phyloP scores from a whole-genome alignment of 257 asterid genomes.

The Lycium ferocissimum region DNA sequence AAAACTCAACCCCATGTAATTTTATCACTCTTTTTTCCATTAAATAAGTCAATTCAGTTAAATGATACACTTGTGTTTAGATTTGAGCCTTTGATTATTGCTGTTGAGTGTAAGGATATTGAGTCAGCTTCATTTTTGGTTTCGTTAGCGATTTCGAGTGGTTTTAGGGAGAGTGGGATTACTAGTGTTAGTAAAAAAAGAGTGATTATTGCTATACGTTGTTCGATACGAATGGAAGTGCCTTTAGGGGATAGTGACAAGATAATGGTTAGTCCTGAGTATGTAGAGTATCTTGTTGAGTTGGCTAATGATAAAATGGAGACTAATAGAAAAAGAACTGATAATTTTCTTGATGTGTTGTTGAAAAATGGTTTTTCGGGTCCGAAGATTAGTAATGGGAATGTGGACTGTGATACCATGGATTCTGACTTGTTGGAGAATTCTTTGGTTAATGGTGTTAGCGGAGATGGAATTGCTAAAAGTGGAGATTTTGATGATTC shows the following conservation, averaged over 20 bases:
- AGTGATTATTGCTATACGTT: slow-evolving; percentile 74
- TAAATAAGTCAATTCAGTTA: neutral
- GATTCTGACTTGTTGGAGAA: too few species aligned
- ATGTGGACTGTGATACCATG: slow-evolving; percentile 31
- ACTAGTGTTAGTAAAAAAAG: slow-evolving; percentile 79
- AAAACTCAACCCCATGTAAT: slow-evolving; percentile 57
- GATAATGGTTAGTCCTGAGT: slow-evolving; percentile 74
- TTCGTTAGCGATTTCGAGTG: slow-evolving; percentile 76
- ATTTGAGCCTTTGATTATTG: slow-evolving; percentile 91
- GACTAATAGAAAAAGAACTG: slow-evolving; percentile 74
- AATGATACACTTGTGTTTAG: slow-evolving; percentile 59
- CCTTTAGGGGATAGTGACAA: slow-evolving; percentile 69
- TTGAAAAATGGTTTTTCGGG: slow-evolving; percentile 56
- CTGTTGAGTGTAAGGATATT: slow-evolving; percentile 76
- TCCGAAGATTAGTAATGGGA: slow-evolving; percentile 21
- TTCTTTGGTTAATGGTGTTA: slow-evolving; percentile 41
- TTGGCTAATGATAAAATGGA: slow-evolving; percentile 92
- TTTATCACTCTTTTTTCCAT: slow-evolving; percentile 50
- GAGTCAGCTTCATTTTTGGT: slow-evolving; percentile 76
- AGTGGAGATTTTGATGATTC: slow-evolving; percentile 39
- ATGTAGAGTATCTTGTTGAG: slow-evolving; percentile 67
- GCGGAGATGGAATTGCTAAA: slow-evolving; percentile 43
- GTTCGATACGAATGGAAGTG: slow-evolving; percentile 91
- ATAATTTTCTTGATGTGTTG: slow-evolving; percentile 56
- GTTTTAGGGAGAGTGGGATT: slow-evolving; percentile 97